Evolutionary conservation across 2,329 filamentous ascomycete genomes (phyloP).

Genomic region (Colletotrichum lupini): DNA sequence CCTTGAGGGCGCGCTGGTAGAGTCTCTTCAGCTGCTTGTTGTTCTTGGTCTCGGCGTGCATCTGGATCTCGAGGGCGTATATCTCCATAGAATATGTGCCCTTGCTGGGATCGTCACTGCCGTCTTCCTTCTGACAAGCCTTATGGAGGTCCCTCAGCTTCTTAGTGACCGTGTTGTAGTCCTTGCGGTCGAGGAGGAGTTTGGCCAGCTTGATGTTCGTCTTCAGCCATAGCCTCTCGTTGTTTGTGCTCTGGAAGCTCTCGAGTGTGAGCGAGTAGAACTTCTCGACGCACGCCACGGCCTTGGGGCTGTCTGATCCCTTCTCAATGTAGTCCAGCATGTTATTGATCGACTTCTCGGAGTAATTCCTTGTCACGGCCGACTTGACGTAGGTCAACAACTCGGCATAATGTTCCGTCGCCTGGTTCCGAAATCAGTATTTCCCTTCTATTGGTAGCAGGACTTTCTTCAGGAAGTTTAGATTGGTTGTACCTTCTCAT

Average conservation of each 20-base stretch:
- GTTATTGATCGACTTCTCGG: constrained; percentile 99
- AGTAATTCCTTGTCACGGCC: constrained; percentile 96
- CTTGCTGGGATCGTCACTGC: constrained; percentile 91
- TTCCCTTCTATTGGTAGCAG: not conserved
- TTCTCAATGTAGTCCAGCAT: constrained; percentile 99
- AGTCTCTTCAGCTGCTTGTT: constrained; percentile 96
- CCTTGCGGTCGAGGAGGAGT: constrained; percentile 89
- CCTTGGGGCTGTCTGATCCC: constrained; percentile 75
- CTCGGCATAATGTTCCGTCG: constrained; percentile 91
- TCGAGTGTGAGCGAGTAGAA: constrained; percentile 95
- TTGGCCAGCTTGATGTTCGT: constrained; percentile 97
- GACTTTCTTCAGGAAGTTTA: not conserved
- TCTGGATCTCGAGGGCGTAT: constrained; percentile 97
- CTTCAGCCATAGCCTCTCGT: constrained; percentile 96
- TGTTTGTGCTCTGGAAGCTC: constrained; percentile 97
- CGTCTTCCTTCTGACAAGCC: constrained; percentile 88
- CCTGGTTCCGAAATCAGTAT: constrained; percentile 60
- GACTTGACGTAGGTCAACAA: constrained; percentile 98
- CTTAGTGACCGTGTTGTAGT: constrained; percentile 82
- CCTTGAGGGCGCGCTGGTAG: constrained; percentile 90
- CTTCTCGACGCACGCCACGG: constrained; percentile 85
- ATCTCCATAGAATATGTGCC: constrained; percentile 96
- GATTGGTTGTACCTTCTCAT: constrained; percentile 72
- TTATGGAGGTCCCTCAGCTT: constrained; percentile 91
- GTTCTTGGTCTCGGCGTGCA: constrained; percentile 96